Base-by-base conservation (phyloP, 2,329 filamentous ascomycete species). In the Atkinsonella hypoxylon region DNA sequence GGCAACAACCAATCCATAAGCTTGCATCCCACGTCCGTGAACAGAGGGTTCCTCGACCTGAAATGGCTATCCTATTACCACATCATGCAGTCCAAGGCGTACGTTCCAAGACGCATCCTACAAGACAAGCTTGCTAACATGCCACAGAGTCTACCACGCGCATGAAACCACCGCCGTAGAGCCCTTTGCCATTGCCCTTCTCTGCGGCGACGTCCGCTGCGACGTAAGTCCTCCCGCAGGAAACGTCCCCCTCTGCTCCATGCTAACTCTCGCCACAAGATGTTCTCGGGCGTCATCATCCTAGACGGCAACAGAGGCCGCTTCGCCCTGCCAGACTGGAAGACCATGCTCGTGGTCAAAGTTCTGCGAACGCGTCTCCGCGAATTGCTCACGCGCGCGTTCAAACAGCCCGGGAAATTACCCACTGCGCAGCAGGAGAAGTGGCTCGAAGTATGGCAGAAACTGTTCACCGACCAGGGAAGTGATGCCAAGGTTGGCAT, bases 1-100 rank as follows among this genome's bases (percentile, higher is more conserved):
- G 82, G 87, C 48, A 97, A 95, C 69, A 96, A 94, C 64, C 91
- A 97, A 66, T 78, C 80, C 43, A 89, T 98, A 58, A 89, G 82
- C 51, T 72, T 98, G 18, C 89, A 95, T 58, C 87, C 89, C 1
- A 87, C 85, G 0, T 95, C 89, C 1, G 87, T 98, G 57, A 97
- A 97, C 66, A 89, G 89, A 62, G 78, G 75, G 8, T 73, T 73
- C 53, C 71, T 74, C 45, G 79, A 82, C 40, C 71, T 89, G 39
- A 84, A 82, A 61, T 97, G 88, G 82, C 71, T 98, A 43, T 93
- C 87, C 0, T 98, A 95, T 66, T 97, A 97, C 69, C 87, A 95
- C 64, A 95, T 97, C 56, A 95, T 97, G 88, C 90, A 96, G 66
- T 85, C 86, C 2, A 89, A 84, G 73, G 70, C 87, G 83, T 77